Percentiles rank a stretch among this genome's conserved stretches.
Conservation (phyloP, 495 filamentous ascomycete genomes). For the Neurospora sp. region DNA sequence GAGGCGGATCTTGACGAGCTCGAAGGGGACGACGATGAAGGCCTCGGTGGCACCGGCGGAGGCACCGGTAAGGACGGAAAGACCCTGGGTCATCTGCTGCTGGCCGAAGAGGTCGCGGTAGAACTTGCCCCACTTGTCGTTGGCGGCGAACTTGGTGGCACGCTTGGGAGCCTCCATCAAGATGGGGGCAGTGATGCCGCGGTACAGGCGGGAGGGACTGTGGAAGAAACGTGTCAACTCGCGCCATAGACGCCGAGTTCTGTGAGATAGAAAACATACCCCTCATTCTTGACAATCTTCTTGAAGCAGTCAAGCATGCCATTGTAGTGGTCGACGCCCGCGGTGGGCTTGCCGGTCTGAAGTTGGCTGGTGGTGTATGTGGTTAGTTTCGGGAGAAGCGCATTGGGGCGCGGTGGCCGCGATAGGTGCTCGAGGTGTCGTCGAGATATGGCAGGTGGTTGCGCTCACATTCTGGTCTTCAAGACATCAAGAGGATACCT, state of each 20-base stretch:
- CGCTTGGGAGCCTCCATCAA: conserved; percentile 98
- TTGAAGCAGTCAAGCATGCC: conserved; percentile 96
- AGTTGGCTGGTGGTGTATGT: conserved; percentile 52
- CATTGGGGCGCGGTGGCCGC: conserved; percentile 1
- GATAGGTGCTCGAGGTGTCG: background rate
- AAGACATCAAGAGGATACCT: conserved; percentile 99
- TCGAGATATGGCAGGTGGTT: background rate
- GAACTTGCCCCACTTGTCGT: conserved; percentile 92
- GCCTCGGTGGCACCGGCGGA: conserved; percentile 92
- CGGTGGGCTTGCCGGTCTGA: conserved; percentile 55
- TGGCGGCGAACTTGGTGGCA: conserved; percentile 97
- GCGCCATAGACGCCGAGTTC: background rate
- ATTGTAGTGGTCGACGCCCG: conserved; percentile 72
- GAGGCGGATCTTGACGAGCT: conserved; percentile 91
- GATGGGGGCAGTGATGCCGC: conserved; percentile 91
- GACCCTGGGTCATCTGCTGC: conserved; percentile 75
- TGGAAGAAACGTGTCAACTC: conserved; percentile 9
- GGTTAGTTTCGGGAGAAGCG: conserved; percentile 18
- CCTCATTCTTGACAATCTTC: conserved; percentile 92
- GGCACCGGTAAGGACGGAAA: conserved; percentile 86
- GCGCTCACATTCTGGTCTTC: conserved; percentile 86
- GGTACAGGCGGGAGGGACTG: conserved; percentile 82
- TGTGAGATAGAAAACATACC: conserved; percentile 41
- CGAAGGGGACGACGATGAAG: conserved; percentile 83
- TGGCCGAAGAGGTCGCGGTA: conserved; percentile 77